A percentile compares a stretch with the other conserved stretches of the same genome.
Evolutionary conservation across 331 rosid species (phyloP).

Genomic region (Acacia pycnantha): DNA sequence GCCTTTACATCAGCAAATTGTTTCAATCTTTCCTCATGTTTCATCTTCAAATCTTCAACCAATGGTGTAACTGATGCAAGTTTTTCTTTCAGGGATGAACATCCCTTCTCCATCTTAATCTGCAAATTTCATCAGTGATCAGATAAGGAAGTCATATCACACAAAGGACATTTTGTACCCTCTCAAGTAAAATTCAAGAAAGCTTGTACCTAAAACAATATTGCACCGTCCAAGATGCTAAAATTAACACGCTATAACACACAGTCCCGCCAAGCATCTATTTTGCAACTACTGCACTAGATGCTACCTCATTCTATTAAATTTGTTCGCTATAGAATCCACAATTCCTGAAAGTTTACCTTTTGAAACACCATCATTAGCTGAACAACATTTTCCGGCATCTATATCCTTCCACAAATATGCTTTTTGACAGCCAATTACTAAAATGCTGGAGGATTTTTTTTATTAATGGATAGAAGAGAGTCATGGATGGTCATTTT

Average conservation of each 20-base stretch:
- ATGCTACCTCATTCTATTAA: neutral
- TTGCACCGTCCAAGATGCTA: neutral
- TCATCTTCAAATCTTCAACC: slow-evolving; percentile 72
- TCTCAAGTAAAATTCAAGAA: slow-evolving; percentile 2
- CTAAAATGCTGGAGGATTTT: neutral
- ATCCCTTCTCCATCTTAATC: slow-evolving; percentile 72
- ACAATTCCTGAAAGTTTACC: neutral
- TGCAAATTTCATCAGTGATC: slow-evolving; percentile 30
- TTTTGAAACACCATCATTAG: neutral
- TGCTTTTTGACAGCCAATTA: neutral
- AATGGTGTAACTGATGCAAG: slow-evolving; percentile 85
- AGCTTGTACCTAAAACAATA: neutral
- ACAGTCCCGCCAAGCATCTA: neutral
- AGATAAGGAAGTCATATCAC: slow-evolving; percentile 29
- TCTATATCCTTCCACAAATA: neutral
- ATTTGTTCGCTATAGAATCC: neutral
- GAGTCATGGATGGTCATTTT: neutral
- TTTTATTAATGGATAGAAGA: neutral
- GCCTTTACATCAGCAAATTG: slow-evolving; percentile 71
- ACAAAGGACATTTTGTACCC: neutral
- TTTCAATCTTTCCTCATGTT: slow-evolving; percentile 77
- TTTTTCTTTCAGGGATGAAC: slow-evolving; percentile 75
- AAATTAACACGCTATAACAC: neutral
- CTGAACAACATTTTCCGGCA: slow-evolving; percentile 10
- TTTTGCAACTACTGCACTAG: neutral